Evolutionary conservation across 2,329 filamentous ascomycete genomes (phyloP), one percentile per base, ranked within the genome.

Genomic region (Aspergillus pseudoterreus): DNA sequence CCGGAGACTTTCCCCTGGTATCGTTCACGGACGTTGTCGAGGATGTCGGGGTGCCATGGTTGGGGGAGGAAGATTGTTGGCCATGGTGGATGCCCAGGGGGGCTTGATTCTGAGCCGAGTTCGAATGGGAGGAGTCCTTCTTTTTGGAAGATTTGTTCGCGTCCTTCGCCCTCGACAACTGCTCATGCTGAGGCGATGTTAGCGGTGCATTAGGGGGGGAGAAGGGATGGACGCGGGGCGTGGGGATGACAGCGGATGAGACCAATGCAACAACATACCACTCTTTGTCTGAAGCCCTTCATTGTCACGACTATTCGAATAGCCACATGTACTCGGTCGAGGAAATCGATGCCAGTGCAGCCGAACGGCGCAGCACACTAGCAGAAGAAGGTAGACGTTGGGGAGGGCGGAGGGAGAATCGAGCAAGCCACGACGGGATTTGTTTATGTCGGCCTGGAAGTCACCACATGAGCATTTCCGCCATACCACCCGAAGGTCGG

Each of bases 261-360:
- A 56, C 22, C n/a, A 30, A 51, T 48, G 47, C 48, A 55, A 38
- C 27, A 59, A 84, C 89, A 82, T 84, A 96, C 91, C 81, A 96
- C 91, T 87, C 89, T 90, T 81, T 95, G 90, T 77, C 91, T 88
- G 76, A 97, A 95, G 73, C 90, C 88, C 80, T 96, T 96, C 92
- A 97, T 96, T 76, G 82, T 88, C 75, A 74, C 75, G 52, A 54
- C 55, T 63, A 61, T 57, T 56, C 55, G 60, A 58, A 59, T 53
- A 62, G 57, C 67, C 63, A 63, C 68, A 71, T 69, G 63, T 68
- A 71, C 64, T 68, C 60, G 60, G 54, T 55, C 58, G 52, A 45
- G 30, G 45, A 58, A 60, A 51, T 64, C 57, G 60, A 61, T 66
- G 59, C 63, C 59, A 66, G 67, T 67, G 65, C 67, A 71, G 66